Evolutionary conservation across 306 rosid species (phyloP), one percentile per base, ranked within the genome.

Genomic region (Lotus japonicus): DNA sequence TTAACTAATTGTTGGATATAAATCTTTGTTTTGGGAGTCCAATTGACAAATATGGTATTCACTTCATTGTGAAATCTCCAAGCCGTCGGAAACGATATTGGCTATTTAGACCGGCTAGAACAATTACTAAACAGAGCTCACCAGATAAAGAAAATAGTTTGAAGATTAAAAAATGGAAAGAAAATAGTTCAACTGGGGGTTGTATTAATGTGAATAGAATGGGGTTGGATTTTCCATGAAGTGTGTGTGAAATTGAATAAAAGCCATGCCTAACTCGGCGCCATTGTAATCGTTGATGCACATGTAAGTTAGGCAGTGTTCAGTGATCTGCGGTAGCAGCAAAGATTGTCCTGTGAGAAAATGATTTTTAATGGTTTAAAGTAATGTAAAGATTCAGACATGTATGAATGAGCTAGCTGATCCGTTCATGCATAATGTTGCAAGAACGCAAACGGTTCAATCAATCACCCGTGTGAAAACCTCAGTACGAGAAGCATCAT

Each of bases 261-360:
- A 63, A 39, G 71, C 75, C 83, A 63, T 31, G 71, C 75, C 83
- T 39, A 78, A 63, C 60, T 64, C 62, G 60, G 42, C 65, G 84
- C 46, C 88, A 70, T 10, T 65, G 79, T 35, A 83, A 44, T 38
- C 78, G 86, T 86, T 79, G 41, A 57, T 64, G 86, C 91, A 83
- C 91, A 73, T 86, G 88, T 52, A 23, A 77, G 46, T 61, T 70
- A 15, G 77, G 74, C 82, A 83, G 63, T 65, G 49, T 48, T 71
- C 61, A 83, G 82, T 77, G 82, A 83, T 80, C 84, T 64, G 71
- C 82, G 85, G 78, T 65, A 64, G 72, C 84, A 64, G 75, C 68
- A 72, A 55, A 62, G 61, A 68, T 75, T 58, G 75, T 64, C 53
- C 71, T 56, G 49, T 0, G 0, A 12, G 49, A 66, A 9, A 46